These are phyloP conservation scores for Monosporascus ibericus DNA, from an alignment of 2,329 filamentous ascomycete genomes.

Conservation along the genomic window DNA sequence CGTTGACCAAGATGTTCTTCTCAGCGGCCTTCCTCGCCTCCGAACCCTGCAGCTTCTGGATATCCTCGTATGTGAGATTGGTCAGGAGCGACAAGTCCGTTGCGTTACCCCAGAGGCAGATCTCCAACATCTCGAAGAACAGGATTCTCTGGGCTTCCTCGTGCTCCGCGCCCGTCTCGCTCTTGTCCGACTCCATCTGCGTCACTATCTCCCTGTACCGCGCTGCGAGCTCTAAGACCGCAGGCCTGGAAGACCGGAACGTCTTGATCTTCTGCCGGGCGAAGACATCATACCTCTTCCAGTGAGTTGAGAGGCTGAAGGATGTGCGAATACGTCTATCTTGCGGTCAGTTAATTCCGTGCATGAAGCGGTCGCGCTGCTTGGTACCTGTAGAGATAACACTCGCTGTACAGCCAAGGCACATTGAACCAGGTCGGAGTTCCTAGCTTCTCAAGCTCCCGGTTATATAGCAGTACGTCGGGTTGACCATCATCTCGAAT, in stretches of 20 bases:
- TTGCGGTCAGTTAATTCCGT: conserved; percentile 7
- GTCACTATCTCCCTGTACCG: conserved; percentile 69
- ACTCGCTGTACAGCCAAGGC: conserved; percentile 88
- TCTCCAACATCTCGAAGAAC: conserved; percentile 91
- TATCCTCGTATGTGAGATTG: conserved; percentile 86
- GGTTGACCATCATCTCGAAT: conserved; percentile 69
- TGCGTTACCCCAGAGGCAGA: conserved; percentile 95
- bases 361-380: not conserved
- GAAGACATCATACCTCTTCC: conserved; percentile 89
- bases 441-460: conserved; percentile 70
- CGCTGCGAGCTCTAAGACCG: conserved; percentile 74
- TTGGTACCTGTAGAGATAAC: conserved; percentile 77
- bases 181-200: conserved; percentile 53
- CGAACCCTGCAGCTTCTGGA: conserved; percentile 90
- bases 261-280: conserved; percentile 83
- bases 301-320: conserved; percentile 71
- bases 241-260: conserved; percentile 85
- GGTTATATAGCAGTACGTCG: conserved; percentile 78
- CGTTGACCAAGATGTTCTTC: conserved; percentile 87
- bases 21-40: conserved; percentile 80
- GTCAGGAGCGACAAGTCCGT: conserved; percentile 90
- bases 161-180: conserved; percentile 41
- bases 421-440: conserved; percentile 75
- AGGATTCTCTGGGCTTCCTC: conserved; percentile 68
- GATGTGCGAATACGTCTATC: conserved; percentile 67